Evolutionary conservation across 371 early-diverging fungal species (phyloP), one percentile per base, ranked within the genome.

Genomic region (Gilbertella persicaria): DNA sequence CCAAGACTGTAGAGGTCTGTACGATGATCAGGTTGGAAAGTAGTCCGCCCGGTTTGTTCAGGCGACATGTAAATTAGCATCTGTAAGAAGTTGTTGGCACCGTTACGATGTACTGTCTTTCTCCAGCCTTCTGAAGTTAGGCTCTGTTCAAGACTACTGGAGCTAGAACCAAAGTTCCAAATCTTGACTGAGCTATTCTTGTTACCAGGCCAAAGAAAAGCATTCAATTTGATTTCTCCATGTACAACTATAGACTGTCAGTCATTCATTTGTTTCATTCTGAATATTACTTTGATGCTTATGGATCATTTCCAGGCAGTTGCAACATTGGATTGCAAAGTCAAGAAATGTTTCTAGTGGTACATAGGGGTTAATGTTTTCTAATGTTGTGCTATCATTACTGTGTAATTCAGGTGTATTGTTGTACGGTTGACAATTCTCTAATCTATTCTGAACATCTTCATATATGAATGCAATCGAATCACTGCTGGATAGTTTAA

Each of bases 1-100:
- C 84, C 84, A 13, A 83, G 59, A 23, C 75, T 79, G 55, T 83
- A 83, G 5, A 83, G 73, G 53, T 83, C 84, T 13, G 84, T 83
- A 20, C 84, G 66, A 57, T 81, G 78, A 53, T 83, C 84, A 21
- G 80, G 79, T 43, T 78, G 79, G 29, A 79, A 80, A 39, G 80
- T 75, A 13, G 84, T 82, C 39, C 82, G 65, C 23, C 82, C 82
- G 0, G 82, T 83, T 52, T 83, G 84, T 30, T 84, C 82, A 4
- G 84, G 82, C 6, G 80, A 77, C 72, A 82, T 66, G 47, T 68
- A 73, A 14, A 58, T 65, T 9, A 76, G 45, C 68, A 64, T 67
- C 17, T 72, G 70, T 51, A 66, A 58, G 20, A 70, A 66, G 45
- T 64, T 62, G 30, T 48, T 55, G 1, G 69, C 59, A 0, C 67